Base-by-base conservation (phyloP, 345 rosid species). In the Fremontodendron californicum region DNA sequence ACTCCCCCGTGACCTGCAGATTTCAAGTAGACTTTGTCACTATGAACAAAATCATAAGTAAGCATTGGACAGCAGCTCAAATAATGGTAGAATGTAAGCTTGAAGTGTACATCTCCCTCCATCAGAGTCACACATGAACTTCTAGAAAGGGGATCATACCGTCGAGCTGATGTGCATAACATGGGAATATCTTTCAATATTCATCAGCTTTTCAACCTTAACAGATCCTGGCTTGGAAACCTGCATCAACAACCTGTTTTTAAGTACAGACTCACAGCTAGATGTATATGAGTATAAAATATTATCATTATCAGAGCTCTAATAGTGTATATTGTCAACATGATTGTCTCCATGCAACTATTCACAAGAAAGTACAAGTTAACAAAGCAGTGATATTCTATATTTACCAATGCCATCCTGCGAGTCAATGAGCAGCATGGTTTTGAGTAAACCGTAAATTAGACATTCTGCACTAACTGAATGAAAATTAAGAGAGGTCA, bases 151-250 rank as follows among this genome's bases (percentile, higher is more conserved):
- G 57, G 40, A 58, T 57, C 87, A 63, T 86, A 95, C 97, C 65
- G 93, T 93, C 35, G 99, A 95, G 84, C 98, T 95, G 60, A 95
- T 91, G 90, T 93, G 97, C 99, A 93, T 95, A 61, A 95, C 99
- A 86, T 95, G 98, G 58, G 97, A 95, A 80, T 93, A 95, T 21
- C 88, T 85, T 80, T 95, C 99, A 16, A 93, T 77, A 77, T 92
- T 87, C 99, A 90, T 95, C 78, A 93, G 92, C 89, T 88, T 95
- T 85, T 92, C 93, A 54, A 95, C 97, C 84, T 89, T 89, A 75
- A 95, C 97, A 71, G 96, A 90, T 66, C 99, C 98, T 18, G 94
- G 85, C 75, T 89, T 89, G 40, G 94, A 92, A 48, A 90, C 98
- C 93, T 89, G 89, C 82, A 85, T 19, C 42, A 65, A 77, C 72